Conservation (phyloP, 257 asterid genomes). For the Penstemon barbatus region DNA sequence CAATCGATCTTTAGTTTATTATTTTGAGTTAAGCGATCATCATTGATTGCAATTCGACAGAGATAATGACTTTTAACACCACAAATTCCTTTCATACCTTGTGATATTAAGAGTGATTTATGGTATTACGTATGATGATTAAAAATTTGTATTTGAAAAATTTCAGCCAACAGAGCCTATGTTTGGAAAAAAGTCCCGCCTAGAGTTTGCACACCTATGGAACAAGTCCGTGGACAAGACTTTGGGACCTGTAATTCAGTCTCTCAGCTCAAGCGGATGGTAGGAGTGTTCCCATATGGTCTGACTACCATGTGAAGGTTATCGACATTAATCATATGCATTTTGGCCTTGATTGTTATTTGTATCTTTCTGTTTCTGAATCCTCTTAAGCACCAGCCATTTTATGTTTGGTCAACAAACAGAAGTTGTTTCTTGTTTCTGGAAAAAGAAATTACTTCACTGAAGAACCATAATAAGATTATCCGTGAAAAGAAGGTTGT, state of each 20-base stretch:
- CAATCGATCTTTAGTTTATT: neutral
- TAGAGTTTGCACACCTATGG: constrained; percentile 51
- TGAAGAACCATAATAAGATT: neutral
- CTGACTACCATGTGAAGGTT: constrained; percentile 12
- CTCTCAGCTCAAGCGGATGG: constrained; percentile 63
- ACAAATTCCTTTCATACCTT: neutral
- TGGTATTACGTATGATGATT: neutral
- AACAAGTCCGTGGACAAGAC: constrained; percentile 55
- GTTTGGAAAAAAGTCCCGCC: constrained; percentile 44
- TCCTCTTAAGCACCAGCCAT: neutral
- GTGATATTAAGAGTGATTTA: neutral
- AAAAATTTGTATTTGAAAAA: neutral
- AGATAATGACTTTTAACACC: neutral
- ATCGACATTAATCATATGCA: constrained; percentile 7
- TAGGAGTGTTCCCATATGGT: constrained; percentile 29
- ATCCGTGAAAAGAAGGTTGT: too few relatives aligned
- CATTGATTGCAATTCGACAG: neutral
- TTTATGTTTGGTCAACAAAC: neutral
- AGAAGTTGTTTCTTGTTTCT: neutral
- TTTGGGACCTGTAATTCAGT: constrained; percentile 44
- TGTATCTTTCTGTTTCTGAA: neutral
- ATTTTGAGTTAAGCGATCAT: neutral
- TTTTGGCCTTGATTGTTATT: neutral
- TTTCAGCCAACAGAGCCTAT: constrained; percentile 48
- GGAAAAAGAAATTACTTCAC: neutral